A percentile compares a stretch with the other conserved stretches of the same genome.
These are phyloP conservation scores for Globisporangium nagaii DNA, from an alignment of 352 stramenopile genomes.

Conservation along the genomic window DNA sequence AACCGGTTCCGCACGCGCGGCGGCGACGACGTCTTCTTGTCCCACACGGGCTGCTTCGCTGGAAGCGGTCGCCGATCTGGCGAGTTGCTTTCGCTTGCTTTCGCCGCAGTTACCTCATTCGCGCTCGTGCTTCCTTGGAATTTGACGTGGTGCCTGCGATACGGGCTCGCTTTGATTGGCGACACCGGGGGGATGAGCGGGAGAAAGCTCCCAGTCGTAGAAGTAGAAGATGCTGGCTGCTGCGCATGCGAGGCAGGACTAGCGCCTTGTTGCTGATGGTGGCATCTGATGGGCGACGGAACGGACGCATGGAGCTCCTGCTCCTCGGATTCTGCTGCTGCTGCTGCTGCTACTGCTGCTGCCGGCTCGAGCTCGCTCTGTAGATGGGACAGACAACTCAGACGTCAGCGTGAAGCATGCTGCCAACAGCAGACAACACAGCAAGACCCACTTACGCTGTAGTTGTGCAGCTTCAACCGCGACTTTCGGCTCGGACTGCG, in stretches of 20 bases:
- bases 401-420: too few relatives aligned
- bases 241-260: not conserved
- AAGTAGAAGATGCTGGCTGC: not conserved
- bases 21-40: conserved; percentile 24
- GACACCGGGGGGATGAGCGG: conserved; percentile 43
- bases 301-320: not conserved
- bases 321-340: not conserved
- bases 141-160: conserved; percentile 36
- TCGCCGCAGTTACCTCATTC: not conserved
- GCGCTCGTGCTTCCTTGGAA: conserved; percentile 10
- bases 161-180: conserved; percentile 40
- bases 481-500: conserved; percentile 51
- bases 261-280: not conserved
- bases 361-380: not conserved
- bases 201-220: conserved; percentile 6
- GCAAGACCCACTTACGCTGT: conserved; percentile 43
- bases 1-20: conserved; percentile 30
- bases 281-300: conserved; percentile 1
- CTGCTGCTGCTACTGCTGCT: not conserved
- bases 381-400: not conserved
- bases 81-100: not conserved
- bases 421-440: too few relatives aligned
- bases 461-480: conserved; percentile 52
- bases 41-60: conserved; percentile 16
- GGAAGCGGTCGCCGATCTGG: not conserved